Conservation (phyloP, 306 rosid genomes). For the Vigna nakashimae region DNA sequence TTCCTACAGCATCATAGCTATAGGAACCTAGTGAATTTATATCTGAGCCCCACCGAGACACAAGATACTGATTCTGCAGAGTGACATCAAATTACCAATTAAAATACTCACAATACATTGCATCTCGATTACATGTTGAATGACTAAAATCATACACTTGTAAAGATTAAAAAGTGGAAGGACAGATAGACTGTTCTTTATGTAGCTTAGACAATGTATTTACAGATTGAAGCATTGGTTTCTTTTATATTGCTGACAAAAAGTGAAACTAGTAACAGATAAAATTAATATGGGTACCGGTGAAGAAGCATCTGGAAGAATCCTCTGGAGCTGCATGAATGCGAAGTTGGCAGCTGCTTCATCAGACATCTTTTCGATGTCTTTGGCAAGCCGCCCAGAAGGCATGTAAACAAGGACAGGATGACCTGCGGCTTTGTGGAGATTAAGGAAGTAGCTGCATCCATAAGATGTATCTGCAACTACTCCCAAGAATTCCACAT, state of each 20-base stretch:
- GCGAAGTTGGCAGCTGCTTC: slow-evolving; percentile 96
- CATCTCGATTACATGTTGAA: neutral
- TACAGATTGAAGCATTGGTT: neutral
- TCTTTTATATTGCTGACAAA: neutral
- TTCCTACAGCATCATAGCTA: slow-evolving; percentile 90
- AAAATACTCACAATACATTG: neutral
- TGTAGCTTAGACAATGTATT: neutral
- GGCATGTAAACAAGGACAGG: slow-evolving; percentile 98
- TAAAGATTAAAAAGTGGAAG: neutral
- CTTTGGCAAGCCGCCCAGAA: slow-evolving; percentile 96
- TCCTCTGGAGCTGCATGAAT: slow-evolving; percentile 75
- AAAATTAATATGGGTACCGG: slow-evolving; percentile 61
- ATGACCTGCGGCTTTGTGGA: slow-evolving; percentile 93
- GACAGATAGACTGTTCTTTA: neutral
- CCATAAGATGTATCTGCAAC: slow-evolving; percentile 93
- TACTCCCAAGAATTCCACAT: slow-evolving; percentile 97
- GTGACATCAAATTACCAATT: slow-evolving; percentile 14
- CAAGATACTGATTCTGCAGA: slow-evolving; percentile 86
- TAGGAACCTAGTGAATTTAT: slow-evolving; percentile 86
- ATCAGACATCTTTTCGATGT: slow-evolving; percentile 97
- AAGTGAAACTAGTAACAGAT: neutral
- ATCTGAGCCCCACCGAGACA: slow-evolving; percentile 93
- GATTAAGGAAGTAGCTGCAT: slow-evolving; percentile 98
- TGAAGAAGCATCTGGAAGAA: slow-evolving; percentile 89
- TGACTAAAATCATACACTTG: neutral